Percentiles rank a stretch among this genome's conserved stretches.
These are phyloP conservation scores for Rhododendron ferrugineum DNA, from an alignment of 148 eudicot species.

Conservation along the genomic window DNA sequence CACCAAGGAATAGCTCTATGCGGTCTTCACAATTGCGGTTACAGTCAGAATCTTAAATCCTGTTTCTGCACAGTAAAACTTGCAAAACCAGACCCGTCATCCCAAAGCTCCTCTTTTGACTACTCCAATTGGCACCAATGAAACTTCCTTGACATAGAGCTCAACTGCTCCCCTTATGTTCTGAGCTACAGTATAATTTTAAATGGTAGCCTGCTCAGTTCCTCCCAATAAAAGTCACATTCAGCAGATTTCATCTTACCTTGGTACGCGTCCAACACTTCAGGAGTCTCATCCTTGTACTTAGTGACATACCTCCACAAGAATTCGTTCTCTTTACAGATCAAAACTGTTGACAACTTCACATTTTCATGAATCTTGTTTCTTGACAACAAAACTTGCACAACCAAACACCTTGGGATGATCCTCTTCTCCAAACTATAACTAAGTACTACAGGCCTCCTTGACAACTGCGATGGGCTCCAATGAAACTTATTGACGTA, in stretches of 20 bases:
- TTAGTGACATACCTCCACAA: background rate
- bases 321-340: background rate
- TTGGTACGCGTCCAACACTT: background rate
- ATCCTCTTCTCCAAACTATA: constrained; percentile 3
- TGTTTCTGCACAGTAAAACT: background rate
- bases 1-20: background rate
- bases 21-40: background rate
- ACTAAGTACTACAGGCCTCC: background rate
- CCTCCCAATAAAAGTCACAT: background rate
- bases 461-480: background rate
- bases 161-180: background rate
- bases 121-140: background rate
- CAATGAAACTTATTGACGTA: background rate
- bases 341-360: background rate
- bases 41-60: background rate
- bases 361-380: background rate
- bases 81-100: background rate
- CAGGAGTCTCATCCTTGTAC: background rate
- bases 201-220: background rate
- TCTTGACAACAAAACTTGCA: constrained; percentile 5
- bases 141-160: background rate
- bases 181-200: background rate
- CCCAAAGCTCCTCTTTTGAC: background rate
- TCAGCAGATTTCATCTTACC: background rate
- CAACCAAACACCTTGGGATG: background rate